phyloP scores from a whole-genome alignment of 768 basidiomycete genomes.

The Suillus subalutaceus region DNA sequence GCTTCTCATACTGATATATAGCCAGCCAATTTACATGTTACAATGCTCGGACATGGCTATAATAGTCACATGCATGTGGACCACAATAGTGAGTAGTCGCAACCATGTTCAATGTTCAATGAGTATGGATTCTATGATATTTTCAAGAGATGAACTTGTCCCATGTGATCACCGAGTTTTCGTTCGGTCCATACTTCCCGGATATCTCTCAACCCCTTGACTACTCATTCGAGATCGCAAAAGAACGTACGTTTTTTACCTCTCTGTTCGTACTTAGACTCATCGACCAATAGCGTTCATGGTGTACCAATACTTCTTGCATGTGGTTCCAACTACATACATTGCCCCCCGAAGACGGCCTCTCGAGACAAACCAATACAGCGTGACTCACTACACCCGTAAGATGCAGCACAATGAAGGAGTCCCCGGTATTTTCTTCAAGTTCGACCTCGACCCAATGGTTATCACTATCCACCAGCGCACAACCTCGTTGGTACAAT shows the following conservation, averaged over 20 bases:
- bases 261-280: slow-evolving; percentile 9
- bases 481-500: slow-evolving; percentile 78
- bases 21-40: slow-evolving; percentile 91
- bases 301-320: slow-evolving; percentile 93
- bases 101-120: background rate
- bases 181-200: slow-evolving; percentile 95
- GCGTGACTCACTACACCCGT: slow-evolving; percentile 90
- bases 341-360: slow-evolving; percentile 69
- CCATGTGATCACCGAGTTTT: slow-evolving; percentile 95
- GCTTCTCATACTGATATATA: background rate
- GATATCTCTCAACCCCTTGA: slow-evolving; percentile 95
- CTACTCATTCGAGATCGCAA: slow-evolving; percentile 77
- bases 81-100: slow-evolving; percentile 66
- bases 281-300: slow-evolving; percentile 62
- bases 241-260: slow-evolving; percentile 55
- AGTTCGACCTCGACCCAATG: slow-evolving; percentile 94
- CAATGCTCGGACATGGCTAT: slow-evolving; percentile 95
- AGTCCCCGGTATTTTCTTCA: slow-evolving; percentile 97
- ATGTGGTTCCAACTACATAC: slow-evolving; percentile 95
- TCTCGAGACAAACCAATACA: slow-evolving; percentile 83
- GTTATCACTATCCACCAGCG: slow-evolving; percentile 84
- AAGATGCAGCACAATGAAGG: slow-evolving; percentile 73
- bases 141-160: slow-evolving; percentile 90
- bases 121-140: background rate
- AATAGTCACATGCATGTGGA: slow-evolving; percentile 84